Conservation (phyloP, 2,329 filamentous ascomycete species). For the Scedosporium apiospermum region DNA sequence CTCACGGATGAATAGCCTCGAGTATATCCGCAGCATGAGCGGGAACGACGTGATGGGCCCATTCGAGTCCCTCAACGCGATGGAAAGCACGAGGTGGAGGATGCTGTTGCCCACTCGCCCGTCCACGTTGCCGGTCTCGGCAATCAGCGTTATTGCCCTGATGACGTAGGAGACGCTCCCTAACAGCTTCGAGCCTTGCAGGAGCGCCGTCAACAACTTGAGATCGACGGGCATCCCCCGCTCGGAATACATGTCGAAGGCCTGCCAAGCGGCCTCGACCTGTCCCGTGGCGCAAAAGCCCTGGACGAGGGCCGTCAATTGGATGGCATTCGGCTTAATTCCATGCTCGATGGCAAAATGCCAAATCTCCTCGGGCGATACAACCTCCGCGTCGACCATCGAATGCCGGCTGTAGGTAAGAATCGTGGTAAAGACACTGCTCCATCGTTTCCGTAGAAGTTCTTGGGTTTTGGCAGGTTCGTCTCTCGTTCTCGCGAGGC, state of each 20-base stretch:
- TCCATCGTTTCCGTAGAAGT: slow-evolving; percentile 27
- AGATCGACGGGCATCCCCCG: slow-evolving; percentile 53
- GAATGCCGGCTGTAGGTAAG: slow-evolving; percentile 5
- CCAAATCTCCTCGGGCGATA: slow-evolving; percentile 1
- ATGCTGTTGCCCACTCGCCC: slow-evolving; percentile 25
- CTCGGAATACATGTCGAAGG: slow-evolving; percentile 53
- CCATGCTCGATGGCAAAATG: slow-evolving; percentile 38
- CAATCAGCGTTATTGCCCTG: slow-evolving; percentile 6
- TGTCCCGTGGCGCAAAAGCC: slow-evolving; percentile 61
- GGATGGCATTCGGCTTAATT: slow-evolving; percentile 50
- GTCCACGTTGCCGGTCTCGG: slow-evolving; percentile 5
- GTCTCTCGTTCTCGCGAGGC: neutral
- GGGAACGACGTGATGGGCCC: slow-evolving; percentile 31
- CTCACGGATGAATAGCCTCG: slow-evolving; percentile 34
- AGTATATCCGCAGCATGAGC: slow-evolving; percentile 39
- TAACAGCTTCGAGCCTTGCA: slow-evolving; percentile 58
- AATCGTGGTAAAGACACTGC: slow-evolving; percentile 44
- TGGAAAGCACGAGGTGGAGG: slow-evolving; percentile 40
- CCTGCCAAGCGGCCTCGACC: slow-evolving; percentile 50
- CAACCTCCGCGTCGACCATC: neutral
- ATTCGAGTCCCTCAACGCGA: slow-evolving; percentile 28
- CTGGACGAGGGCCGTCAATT: slow-evolving; percentile 59
- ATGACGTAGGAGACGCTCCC: slow-evolving; percentile 42
- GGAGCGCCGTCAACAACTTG: slow-evolving; percentile 58
- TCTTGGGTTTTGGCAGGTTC: slow-evolving; percentile 19